Base-by-base conservation (phyloP, 768 basidiomycete species). In the Mycena maculata region DNA sequence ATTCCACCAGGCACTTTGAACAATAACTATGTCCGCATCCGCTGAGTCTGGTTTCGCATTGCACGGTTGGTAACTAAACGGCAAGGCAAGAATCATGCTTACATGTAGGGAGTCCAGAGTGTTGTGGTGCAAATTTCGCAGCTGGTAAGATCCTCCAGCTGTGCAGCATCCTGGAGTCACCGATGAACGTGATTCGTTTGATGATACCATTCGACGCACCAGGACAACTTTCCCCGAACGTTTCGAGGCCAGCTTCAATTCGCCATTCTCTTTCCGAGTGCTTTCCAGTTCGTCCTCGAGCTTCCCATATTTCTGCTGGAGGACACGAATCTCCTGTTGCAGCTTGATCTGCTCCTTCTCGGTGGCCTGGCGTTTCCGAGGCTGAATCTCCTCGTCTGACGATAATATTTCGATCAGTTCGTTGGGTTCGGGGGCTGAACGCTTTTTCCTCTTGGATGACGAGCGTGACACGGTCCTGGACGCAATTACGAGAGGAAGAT, bases 21-120 rank as follows among this genome's bases (percentile, higher is more conserved):
- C 91, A 93, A 73, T 89, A 92, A 0, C 87, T 85, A 75, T 93
- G 92, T 3, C 92, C 92, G 60, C 92, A 93, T 42, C 83, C 83
- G 8, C 85, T 76, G 23, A 93, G 81, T 7, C 91, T 92, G 70
- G 11, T 38, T 70, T 36, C 22, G 13, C 2, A n/a, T n/a, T 23
- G 28, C n/a, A 25, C 20, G 22, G 33, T 49, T 30, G 42, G 38
- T 28, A 18, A 30, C 47, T 10, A n/a, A 12, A 27, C 16, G 5
- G 11, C 23, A 27, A 44, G 25, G 1, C 42, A 47, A 22, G 38
- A 25, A 13, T 28, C 38, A 28, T 10, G 80, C 90, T 44, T 70
- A 92, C 91, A 84, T 82, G 70, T 86, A 90, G 0, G 92, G 91
- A 10, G 80, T 79, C 88, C 89, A 91, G 86, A 92, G 87, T 63